phyloP scores from a whole-genome alignment of 352 stramenopile genomes.

The Phytophthora palmivora region DNA sequence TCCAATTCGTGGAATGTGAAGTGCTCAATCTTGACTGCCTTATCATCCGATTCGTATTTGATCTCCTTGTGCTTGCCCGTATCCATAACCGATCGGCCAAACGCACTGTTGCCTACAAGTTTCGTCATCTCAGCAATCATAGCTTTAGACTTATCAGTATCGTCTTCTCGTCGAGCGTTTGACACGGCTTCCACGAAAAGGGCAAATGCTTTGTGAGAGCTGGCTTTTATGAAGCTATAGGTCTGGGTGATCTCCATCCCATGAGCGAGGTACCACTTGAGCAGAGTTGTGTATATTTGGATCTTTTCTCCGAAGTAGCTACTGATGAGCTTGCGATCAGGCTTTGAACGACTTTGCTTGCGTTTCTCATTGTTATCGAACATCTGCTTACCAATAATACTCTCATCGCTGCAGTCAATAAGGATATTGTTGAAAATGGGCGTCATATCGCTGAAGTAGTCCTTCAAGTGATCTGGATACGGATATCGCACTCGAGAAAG shows the following conservation, averaged over 20 bases:
- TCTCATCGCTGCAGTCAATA: conserved; percentile 22
- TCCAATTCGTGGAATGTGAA: conserved; percentile 8
- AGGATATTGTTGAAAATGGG: conserved; percentile 45
- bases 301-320: conserved; percentile 1
- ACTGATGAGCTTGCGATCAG: conserved; percentile 1
- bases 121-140: not conserved
- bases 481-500: not conserved
- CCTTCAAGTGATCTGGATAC: conserved; percentile 26
- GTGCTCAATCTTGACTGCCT: conserved; percentile 8
- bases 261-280: conserved; percentile 6
- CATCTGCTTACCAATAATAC: not conserved
- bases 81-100: conserved; percentile 12
- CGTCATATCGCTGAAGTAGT: conserved; percentile 44
- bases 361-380: not conserved
- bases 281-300: not conserved
- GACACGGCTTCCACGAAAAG: no score
- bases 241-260: no score
- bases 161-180: not conserved
- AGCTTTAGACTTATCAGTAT: not conserved
- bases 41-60: conserved; percentile 5
- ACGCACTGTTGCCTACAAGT: conserved; percentile 3
- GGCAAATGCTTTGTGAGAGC: no score
- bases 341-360: not conserved
- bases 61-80: conserved; percentile 15
- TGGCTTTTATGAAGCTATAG: no score